Conservation (phyloP, 2,329 filamentous ascomycete species). For the Alternaria brassicicola region DNA sequence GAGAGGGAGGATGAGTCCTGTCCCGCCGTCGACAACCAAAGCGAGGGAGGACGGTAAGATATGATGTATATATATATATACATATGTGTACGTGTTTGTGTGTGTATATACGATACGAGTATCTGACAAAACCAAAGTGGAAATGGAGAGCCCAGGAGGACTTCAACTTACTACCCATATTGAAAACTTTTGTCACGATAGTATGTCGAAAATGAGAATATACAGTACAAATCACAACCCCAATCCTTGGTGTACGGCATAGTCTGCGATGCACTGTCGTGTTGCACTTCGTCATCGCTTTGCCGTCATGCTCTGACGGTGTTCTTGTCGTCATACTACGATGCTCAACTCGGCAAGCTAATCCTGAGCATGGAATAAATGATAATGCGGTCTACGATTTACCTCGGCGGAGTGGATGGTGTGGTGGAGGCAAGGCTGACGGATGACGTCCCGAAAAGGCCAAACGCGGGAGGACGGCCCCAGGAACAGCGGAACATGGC, state of each 20-base stretch:
- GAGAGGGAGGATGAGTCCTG: constrained; percentile 12
- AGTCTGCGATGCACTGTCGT: background rate
- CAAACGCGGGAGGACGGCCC: constrained; percentile 15
- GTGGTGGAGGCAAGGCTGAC: constrained; percentile 17
- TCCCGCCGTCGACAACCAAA: background rate
- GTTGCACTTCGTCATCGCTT: background rate
- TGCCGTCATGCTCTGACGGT: background rate
- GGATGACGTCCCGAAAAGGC: constrained; percentile 19
- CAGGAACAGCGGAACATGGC: constrained; percentile 28
- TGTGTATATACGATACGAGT: background rate
- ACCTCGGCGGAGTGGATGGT: background rate
- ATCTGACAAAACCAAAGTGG: background rate
- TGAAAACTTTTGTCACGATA: background rate
- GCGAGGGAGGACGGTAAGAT: background rate
- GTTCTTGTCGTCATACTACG: background rate
- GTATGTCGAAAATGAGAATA: background rate
- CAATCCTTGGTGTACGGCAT: background rate
- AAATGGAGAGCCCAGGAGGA: background rate
- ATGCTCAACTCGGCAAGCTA: background rate
- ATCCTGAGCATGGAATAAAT: background rate
- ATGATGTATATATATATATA: background rate
- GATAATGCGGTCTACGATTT: background rate
- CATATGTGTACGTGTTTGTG: no score
- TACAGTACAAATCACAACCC: background rate
- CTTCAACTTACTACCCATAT: background rate